A percentile compares a stretch with the other conserved stretches of the same genome.
Conservation (phyloP, 2,329 filamentous ascomycete genomes). For the Aspergillus spinulosporus region DNA sequence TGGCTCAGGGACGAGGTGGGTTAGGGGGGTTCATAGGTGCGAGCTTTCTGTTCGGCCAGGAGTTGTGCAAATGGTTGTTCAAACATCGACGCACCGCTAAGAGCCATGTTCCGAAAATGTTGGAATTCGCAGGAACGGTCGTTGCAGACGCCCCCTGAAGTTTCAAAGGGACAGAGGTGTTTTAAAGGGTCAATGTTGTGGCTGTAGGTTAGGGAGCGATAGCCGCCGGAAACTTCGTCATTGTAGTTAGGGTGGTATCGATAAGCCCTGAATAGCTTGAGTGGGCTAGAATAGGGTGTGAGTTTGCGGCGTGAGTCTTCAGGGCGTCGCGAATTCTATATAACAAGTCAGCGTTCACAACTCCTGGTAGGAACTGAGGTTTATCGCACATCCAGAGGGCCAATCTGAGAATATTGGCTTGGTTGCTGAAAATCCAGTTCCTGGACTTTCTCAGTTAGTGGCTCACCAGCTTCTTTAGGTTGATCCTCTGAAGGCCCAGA, state of each 20-base stretch:
- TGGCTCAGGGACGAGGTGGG: too few relatives aligned
- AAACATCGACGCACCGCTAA: conserved; percentile 68
- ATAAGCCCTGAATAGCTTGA: conserved; percentile 81
- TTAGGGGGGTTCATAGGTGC: background rate
- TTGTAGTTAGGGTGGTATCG: conserved; percentile 82
- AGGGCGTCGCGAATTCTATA: conserved; percentile 28
- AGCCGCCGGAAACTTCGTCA: conserved; percentile 69
- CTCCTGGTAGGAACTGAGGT: conserved; percentile 18
- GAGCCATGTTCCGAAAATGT: conserved; percentile 73
- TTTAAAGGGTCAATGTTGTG: conserved; percentile 78
- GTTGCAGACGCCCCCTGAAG: conserved; percentile 70
- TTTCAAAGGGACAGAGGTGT: conserved; percentile 74
- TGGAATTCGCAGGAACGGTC: conserved; percentile 72
- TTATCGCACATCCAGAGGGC: conserved; percentile 36
- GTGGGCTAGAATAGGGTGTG: conserved; percentile 77
- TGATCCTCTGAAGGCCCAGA: conserved; percentile 25
- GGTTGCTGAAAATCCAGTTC: conserved; percentile 25
- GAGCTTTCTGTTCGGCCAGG: conserved; percentile 8
- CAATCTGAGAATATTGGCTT: conserved; percentile 27
- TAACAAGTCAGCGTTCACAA: conserved; percentile 29
- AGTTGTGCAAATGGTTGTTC: conserved; percentile 28
- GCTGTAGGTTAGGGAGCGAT: conserved; percentile 89
- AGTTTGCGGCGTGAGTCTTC: conserved; percentile 35
- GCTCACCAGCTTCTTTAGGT: conserved; percentile 27
- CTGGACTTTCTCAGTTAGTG: conserved; percentile 36